Evolutionary conservation across 1,139 yeast species (phyloP).

Genomic region (Diutina ranongensis): DNA sequence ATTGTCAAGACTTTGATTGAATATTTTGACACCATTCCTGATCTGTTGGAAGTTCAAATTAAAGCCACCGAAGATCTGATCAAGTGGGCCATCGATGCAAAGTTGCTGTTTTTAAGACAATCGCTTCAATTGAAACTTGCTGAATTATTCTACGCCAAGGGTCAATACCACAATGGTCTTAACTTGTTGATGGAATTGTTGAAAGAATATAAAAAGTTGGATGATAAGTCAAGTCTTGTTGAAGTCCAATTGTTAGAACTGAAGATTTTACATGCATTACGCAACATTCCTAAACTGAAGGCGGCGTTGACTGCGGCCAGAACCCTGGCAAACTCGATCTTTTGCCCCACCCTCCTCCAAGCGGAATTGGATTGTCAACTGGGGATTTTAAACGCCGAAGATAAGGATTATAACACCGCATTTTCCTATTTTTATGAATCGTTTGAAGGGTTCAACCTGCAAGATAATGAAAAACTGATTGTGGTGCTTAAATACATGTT

Average conservation of each 20-base stretch:
- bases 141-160: constrained; percentile 56
- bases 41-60: constrained; percentile 63
- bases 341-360: constrained; percentile 88
- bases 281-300: constrained; percentile 86
- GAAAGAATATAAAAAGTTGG: constrained; percentile 81
- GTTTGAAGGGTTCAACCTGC: constrained; percentile 70
- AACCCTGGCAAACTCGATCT: constrained; percentile 91
- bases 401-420: constrained; percentile 92
- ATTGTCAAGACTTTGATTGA: constrained; percentile 72
- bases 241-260: constrained; percentile 92
- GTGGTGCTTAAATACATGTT: constrained; percentile 85
- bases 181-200: constrained; percentile 60
- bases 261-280: constrained; percentile 79
- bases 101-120: constrained; percentile 82
- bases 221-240: constrained; percentile 88
- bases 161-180: constrained; percentile 60
- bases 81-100: constrained; percentile 77
- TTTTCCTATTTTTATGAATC: constrained; percentile 92
- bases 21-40: constrained; percentile 57
- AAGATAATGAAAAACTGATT: constrained; percentile 57
- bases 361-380: constrained; percentile 94
- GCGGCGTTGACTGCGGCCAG: constrained; percentile 93
- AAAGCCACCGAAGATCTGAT: constrained; percentile 67
- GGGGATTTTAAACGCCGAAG: constrained; percentile 94
- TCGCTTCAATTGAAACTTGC: constrained; percentile 78